These are phyloP conservation scores for Sonneratia caseolaris DNA, from an alignment of 345 rosid genomes.

Conservation along the genomic window DNA sequence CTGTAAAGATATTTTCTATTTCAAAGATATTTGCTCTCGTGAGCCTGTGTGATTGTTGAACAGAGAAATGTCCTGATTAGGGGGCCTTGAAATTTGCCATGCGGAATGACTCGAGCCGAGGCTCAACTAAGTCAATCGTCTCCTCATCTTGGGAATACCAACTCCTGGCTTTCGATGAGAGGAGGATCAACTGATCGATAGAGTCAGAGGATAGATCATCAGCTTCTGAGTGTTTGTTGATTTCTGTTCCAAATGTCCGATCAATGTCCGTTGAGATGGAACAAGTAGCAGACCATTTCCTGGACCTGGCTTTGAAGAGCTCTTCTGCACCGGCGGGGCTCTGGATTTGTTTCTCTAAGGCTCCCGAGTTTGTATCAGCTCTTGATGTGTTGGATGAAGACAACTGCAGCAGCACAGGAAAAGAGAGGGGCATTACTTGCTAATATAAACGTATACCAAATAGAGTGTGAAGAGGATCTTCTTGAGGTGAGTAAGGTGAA, in stretches of 20 bases:
- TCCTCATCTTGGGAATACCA: constrained; percentile 47
- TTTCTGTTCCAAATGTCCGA: neutral
- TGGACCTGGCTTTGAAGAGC: constrained; percentile 9
- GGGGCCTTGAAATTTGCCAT: constrained; percentile 36
- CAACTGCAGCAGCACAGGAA: constrained; percentile 20
- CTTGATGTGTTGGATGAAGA: constrained; percentile 20
- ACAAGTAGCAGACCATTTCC: constrained; percentile 12
- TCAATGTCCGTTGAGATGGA: constrained; percentile 16
- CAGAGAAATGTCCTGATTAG: constrained; percentile 16
- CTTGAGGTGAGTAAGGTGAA: neutral
- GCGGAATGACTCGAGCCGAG: constrained; percentile 76
- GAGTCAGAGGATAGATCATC: constrained; percentile 21
- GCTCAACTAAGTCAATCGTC: constrained; percentile 72
- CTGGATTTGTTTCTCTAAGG: constrained; percentile 17
- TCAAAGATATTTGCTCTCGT: neutral
- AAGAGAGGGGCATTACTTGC: neutral
- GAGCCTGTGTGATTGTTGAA: neutral
- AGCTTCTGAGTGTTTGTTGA: constrained; percentile 6
- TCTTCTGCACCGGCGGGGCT: constrained; percentile 21
- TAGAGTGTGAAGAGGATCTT: neutral
- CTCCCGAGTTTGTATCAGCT: constrained; percentile 18
- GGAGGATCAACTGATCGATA: constrained; percentile 30
- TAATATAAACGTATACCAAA: neutral
- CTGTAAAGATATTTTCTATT: neutral
- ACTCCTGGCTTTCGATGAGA: constrained; percentile 48